Conservation (phyloP, 352 stramenopile genomes). For the Phytophthora cajani region DNA sequence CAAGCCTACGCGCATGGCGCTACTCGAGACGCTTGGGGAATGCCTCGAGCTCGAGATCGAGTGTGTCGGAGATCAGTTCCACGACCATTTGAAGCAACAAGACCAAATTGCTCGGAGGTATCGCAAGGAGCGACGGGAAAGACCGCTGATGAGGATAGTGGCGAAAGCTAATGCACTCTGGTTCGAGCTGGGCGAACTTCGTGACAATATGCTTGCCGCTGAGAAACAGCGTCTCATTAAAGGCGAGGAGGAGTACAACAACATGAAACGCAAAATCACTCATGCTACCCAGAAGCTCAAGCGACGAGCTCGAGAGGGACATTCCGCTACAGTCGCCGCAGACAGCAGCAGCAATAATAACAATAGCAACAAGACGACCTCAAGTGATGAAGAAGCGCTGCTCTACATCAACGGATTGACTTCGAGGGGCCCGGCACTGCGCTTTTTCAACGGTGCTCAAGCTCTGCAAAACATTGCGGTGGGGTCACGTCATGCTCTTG, state of each 20-base stretch:
- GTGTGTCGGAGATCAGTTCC: constrained; percentile 67
- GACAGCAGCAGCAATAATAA: constrained; percentile 12
- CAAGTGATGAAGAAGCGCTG: constrained; percentile 10
- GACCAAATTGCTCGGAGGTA: constrained; percentile 58
- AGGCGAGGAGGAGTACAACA: constrained; percentile 54
- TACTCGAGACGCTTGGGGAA: constrained; percentile 64
- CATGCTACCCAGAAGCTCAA: constrained; percentile 62
- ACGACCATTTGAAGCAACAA: constrained; percentile 73
- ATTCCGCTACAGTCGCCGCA: constrained; percentile 5
- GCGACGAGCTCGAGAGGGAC: constrained; percentile 63
- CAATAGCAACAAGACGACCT: background rate
- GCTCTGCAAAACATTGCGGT: constrained; percentile 65
- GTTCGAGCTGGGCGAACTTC: constrained; percentile 55
- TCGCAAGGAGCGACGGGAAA: constrained; percentile 61
- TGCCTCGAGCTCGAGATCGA: constrained; percentile 74
- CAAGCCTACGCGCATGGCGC: constrained; percentile 62
- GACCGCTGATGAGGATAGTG: constrained; percentile 39
- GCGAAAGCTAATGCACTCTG: constrained; percentile 51
- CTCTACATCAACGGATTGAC: constrained; percentile 66
- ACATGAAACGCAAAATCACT: constrained; percentile 67
- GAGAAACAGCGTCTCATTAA: constrained; percentile 48
- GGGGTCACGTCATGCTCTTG: constrained; percentile 72
- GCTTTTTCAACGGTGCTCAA: constrained; percentile 59
- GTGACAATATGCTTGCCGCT: constrained; percentile 48
- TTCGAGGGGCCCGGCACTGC: constrained; percentile 45